Evolutionary conservation across 2,329 filamentous ascomycete species (phyloP).

Genomic region (Scedosporium aurantiacum): DNA sequence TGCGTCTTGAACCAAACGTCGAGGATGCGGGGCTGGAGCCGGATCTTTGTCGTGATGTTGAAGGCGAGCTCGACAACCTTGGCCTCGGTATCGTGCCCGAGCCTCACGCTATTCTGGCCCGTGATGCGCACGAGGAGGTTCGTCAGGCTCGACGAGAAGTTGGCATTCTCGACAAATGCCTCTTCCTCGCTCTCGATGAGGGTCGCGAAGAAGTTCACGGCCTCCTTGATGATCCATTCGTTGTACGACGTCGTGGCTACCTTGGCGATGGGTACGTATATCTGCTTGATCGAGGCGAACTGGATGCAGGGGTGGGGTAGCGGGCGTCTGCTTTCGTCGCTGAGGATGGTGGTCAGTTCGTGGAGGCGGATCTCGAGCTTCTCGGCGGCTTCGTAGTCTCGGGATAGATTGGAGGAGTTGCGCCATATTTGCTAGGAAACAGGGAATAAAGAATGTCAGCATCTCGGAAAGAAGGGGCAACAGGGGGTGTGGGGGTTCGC

Average conservation of each 20-base stretch:
- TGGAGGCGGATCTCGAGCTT: slow-evolving; percentile 51
- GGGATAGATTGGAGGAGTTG: slow-evolving; percentile 46
- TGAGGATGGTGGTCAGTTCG: slow-evolving; percentile 60
- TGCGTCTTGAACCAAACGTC: slow-evolving; percentile 73
- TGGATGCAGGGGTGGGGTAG: slow-evolving; percentile 85
- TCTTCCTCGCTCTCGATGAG: slow-evolving; percentile 95
- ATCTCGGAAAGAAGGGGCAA: neutral
- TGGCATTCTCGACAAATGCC: slow-evolving; percentile 76
- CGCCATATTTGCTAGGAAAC: slow-evolving; percentile 37
- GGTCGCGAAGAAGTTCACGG: slow-evolving; percentile 77
- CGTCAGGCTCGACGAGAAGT: slow-evolving; percentile 79
- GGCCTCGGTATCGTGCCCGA: slow-evolving; percentile 72
- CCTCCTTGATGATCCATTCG: slow-evolving; percentile 74
- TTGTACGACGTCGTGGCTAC: slow-evolving; percentile 78
- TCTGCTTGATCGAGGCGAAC: slow-evolving; percentile 75
- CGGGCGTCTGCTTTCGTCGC: slow-evolving; percentile 79
- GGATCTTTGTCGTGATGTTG: slow-evolving; percentile 92
- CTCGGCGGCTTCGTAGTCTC: slow-evolving; percentile 51
- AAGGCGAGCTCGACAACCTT: slow-evolving; percentile 89
- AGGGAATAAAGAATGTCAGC: neutral
- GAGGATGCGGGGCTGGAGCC: slow-evolving; percentile 75
- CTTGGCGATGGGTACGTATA: slow-evolving; percentile 82
- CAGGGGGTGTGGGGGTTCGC: neutral
- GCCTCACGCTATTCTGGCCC: slow-evolving; percentile 49
- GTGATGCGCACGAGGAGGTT: slow-evolving; percentile 73